A percentile compares a stretch with the other conserved stretches of the same genome.
phyloP scores from a whole-genome alignment of 345 rosid species.

The Corymbia maculata region DNA sequence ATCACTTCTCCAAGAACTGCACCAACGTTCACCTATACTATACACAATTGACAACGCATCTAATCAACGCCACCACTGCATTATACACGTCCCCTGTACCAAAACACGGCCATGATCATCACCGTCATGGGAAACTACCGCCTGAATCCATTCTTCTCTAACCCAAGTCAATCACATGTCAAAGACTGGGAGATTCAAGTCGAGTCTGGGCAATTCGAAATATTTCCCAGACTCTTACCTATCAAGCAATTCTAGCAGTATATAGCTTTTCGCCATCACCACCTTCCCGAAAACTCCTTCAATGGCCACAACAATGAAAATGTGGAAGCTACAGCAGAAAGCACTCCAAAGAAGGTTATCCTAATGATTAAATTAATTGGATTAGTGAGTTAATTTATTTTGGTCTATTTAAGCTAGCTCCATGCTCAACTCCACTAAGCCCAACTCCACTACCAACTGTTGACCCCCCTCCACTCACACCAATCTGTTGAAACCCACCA shows the following conservation, averaged over 20 bases:
- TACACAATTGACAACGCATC: neutral
- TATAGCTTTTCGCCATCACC: neutral
- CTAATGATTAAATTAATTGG: neutral
- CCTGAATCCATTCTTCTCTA: neutral
- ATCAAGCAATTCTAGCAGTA: neutral
- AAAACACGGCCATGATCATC: neutral
- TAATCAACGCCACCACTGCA: neutral
- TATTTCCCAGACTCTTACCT: neutral
- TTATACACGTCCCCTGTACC: neutral
- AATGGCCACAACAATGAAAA: neutral
- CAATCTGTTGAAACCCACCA: slow-evolving; percentile 9
- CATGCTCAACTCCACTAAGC: neutral
- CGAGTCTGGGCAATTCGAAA: neutral
- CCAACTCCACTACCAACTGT: neutral
- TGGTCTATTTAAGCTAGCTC: slow-evolving; percentile 1
- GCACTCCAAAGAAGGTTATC: neutral
- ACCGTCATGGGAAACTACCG: neutral
- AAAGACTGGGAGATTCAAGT: neutral
- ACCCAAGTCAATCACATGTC: neutral
- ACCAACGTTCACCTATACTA: neutral
- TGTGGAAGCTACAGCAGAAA: neutral
- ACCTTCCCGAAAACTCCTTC: neutral
- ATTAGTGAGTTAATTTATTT: neutral
- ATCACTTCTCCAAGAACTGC: neutral
- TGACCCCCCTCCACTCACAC: neutral